Percentiles rank a stretch among this genome's conserved stretches.
phyloP scores from a whole-genome alignment of 1,284 basidiomycete genomes.

The Apiotrichum veenhuisii region DNA sequence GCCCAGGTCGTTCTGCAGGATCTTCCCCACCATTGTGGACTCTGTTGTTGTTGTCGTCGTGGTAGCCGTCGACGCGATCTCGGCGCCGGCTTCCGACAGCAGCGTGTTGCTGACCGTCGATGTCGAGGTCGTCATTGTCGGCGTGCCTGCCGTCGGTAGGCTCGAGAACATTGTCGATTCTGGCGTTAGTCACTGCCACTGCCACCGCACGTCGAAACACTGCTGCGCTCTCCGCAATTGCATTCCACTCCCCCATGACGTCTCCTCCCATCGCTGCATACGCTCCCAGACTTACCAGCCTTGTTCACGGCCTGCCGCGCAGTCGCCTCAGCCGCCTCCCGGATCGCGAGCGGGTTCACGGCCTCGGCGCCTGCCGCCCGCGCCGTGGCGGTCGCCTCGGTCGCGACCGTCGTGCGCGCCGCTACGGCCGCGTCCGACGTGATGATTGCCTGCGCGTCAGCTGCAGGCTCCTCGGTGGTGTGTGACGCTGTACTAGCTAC shows the following conservation, averaged over 20 bases:
- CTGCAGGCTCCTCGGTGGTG: neutral
- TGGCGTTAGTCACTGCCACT: too few species aligned
- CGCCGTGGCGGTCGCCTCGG: constrained; percentile 27
- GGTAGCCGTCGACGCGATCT: constrained; percentile 17
- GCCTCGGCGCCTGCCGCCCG: constrained; percentile 22
- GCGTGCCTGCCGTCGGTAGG: neutral
- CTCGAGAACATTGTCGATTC: too few species aligned
- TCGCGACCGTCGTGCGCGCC: constrained; percentile 25
- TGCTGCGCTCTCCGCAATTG: too few species aligned
- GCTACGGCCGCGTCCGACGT: constrained; percentile 28
- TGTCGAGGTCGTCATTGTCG: neutral
- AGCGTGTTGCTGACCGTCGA: constrained; percentile 3
- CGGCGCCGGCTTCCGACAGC: constrained; percentile 5
- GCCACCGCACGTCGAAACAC: too few species aligned
- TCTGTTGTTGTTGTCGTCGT: constrained; percentile 4
- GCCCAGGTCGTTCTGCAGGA: constrained; percentile 34
- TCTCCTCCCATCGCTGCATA: too few species aligned
- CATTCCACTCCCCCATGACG: too few species aligned
- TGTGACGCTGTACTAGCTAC: neutral
- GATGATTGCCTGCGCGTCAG: constrained; percentile 16
- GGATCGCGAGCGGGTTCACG: constrained; percentile 35
- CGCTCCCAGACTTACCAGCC: constrained; percentile 17
- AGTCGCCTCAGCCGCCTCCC: constrained; percentile 34
- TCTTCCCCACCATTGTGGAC: constrained; percentile 22
- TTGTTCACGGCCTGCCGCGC: constrained; percentile 25